These are phyloP conservation scores for Phytopythium cucurbitacearum DNA, from an alignment of 352 stramenopile species.

Conservation along the genomic window DNA sequence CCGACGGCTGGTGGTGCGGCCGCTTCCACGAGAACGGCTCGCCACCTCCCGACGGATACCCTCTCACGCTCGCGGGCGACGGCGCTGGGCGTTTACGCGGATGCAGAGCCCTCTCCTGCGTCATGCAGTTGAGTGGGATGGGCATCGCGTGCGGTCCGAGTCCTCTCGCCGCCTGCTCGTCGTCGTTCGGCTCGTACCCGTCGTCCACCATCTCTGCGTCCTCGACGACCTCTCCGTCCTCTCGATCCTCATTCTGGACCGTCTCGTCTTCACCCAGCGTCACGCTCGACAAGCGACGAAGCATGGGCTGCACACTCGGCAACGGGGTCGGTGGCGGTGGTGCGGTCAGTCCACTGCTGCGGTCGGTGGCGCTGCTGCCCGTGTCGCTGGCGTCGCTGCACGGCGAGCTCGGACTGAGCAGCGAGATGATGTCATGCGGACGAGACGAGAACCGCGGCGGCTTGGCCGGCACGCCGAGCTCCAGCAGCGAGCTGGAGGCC, in stretches of 20 bases:
- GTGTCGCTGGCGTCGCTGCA: constrained; percentile 28
- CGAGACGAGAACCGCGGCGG: background rate
- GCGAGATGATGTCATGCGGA: constrained; percentile 13
- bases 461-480: constrained; percentile 15
- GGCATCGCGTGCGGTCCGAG: constrained; percentile 5
- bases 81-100: constrained; percentile 32
- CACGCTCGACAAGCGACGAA: constrained; percentile 45
- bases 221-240: constrained; percentile 11
- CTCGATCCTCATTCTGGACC: constrained; percentile 2
- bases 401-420: constrained; percentile 21
- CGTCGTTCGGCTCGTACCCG: constrained; percentile 19
- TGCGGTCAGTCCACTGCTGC: constrained; percentile 6
- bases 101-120: constrained; percentile 33
- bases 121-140: constrained; percentile 43
- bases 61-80: constrained; percentile 20
- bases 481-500: constrained; percentile 13
- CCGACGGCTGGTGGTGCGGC: constrained; percentile 10
- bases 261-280: constrained; percentile 24
- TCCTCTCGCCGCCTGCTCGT: constrained; percentile 9
- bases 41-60: constrained; percentile 13
- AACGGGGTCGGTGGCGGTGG: constrained; percentile 1
- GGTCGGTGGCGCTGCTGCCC: constrained; percentile 25
- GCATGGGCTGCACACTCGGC: constrained; percentile 13
- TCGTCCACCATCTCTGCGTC: constrained; percentile 13
- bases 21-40: constrained; percentile 33